phyloP scores from a whole-genome alignment of 352 stramenopile species.

The Phytophthora chlamydospora region DNA sequence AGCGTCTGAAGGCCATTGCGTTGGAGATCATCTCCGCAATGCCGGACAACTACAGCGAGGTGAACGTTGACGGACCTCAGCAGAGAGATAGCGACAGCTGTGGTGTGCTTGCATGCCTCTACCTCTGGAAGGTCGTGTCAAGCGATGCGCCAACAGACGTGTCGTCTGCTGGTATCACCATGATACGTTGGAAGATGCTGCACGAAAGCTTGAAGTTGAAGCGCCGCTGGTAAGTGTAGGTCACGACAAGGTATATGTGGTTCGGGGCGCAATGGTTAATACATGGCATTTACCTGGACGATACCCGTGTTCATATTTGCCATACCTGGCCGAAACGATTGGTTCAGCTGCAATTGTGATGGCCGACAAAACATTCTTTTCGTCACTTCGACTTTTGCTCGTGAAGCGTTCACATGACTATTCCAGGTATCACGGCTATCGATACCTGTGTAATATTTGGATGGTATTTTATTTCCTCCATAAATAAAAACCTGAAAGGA shows the following conservation, averaged over 20 bases:
- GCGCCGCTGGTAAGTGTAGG: conserved; percentile 2
- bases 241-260: no score
- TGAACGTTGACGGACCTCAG: background rate
- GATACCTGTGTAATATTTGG: no score
- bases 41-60: background rate
- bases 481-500: no score
- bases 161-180: conserved; percentile 7
- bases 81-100: conserved; percentile 15
- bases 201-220: conserved; percentile 6
- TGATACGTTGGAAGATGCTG: conserved; percentile 10
- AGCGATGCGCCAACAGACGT: conserved; percentile 12
- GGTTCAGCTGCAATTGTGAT: no score
- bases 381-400: no score
- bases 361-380: no score
- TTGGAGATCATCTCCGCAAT: background rate
- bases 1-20: background rate
- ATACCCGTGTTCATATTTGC: background rate
- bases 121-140: conserved; percentile 5
- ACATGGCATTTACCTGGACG: background rate
- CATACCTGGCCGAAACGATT: no score
- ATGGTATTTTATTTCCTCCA: no score
- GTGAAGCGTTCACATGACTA: no score
- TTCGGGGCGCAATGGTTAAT: background rate
- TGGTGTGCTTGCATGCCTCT: conserved; percentile 4
- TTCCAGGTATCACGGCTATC: no score